phyloP scores from a whole-genome alignment of 2,329 filamentous ascomycete species.

The Davidsoniella australis region DNA sequence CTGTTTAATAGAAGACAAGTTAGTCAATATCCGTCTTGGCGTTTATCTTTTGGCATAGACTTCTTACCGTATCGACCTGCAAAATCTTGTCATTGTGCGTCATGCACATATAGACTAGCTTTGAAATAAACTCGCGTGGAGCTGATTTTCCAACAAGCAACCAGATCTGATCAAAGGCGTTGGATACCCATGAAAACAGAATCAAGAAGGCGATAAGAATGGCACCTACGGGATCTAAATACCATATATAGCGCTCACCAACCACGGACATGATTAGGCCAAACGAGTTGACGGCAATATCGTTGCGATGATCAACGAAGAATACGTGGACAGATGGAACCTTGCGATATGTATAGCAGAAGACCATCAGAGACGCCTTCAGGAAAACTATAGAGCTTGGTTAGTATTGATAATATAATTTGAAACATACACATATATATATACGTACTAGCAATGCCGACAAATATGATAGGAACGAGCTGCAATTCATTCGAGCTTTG shows the following conservation, averaged over 20 bases:
- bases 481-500: slow-evolving; percentile 28
- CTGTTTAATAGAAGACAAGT: slow-evolving; percentile 13
- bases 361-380: slow-evolving; percentile 35
- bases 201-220: slow-evolving; percentile 44
- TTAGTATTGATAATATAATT: neutral
- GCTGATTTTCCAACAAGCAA: slow-evolving; percentile 44
- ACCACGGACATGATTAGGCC: slow-evolving; percentile 38
- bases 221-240: slow-evolving; percentile 42
- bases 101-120: slow-evolving; percentile 37
- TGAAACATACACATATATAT: neutral
- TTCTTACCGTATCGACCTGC: slow-evolving; percentile 36
- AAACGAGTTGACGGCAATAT: slow-evolving; percentile 37
- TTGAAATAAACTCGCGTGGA: slow-evolving; percentile 37
- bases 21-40: neutral
- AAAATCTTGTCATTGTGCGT: slow-evolving; percentile 36
- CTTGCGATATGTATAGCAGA: slow-evolving; percentile 33
- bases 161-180: slow-evolving; percentile 45
- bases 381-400: slow-evolving; percentile 24
- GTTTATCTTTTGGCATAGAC: slow-evolving; percentile 9
- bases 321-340: slow-evolving; percentile 40
- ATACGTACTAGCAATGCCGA: slow-evolving; percentile 33
- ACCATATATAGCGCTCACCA: slow-evolving; percentile 37
- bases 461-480: slow-evolving; percentile 36
- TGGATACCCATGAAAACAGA: slow-evolving; percentile 42
- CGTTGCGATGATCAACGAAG: slow-evolving; percentile 40